Percentiles rank a stretch among this genome's conserved stretches.
phyloP scores from a whole-genome alignment of 2,329 filamentous ascomycete genomes.

The Cordyceps fumosorosea region DNA sequence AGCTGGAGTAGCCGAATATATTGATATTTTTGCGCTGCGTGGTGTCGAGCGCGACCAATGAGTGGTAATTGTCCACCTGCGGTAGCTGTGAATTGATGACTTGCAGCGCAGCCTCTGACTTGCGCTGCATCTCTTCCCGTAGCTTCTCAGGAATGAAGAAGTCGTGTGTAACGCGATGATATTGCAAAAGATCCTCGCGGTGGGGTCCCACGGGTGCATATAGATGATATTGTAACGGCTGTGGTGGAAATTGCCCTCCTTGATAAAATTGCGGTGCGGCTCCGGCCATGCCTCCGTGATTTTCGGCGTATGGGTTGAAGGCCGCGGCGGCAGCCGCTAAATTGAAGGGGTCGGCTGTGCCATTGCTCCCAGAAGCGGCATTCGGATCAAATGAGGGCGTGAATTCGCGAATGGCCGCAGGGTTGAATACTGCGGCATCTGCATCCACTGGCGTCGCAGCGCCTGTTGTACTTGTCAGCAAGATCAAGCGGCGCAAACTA shows the following conservation, averaged over 20 bases:
- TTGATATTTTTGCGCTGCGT: conserved; percentile 69
- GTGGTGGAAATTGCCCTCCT: conserved; percentile 47
- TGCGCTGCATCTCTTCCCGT: conserved; percentile 83
- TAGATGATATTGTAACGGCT: conserved; percentile 81
- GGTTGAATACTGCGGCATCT: conserved; percentile 46
- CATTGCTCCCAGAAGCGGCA: neutral
- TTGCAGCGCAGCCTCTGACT: conserved; percentile 77
- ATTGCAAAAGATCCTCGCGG: conserved; percentile 71
- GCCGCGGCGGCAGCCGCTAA: conserved; percentile 41
- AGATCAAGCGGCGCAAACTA: no score
- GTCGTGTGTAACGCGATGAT: conserved; percentile 82
- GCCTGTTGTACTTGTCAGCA: neutral
- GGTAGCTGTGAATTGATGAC: conserved; percentile 72
- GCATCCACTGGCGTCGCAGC: conserved; percentile 33
- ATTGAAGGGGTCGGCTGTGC: conserved; percentile 55
- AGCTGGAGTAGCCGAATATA: conserved; percentile 82
- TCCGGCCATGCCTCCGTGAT: conserved; percentile 51
- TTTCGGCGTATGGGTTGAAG: conserved; percentile 73
- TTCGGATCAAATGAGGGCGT: conserved; percentile 51
- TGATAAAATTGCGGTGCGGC: conserved; percentile 62
- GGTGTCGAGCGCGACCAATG: conserved; percentile 81
- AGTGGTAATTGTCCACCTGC: conserved; percentile 82
- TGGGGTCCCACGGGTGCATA: conserved; percentile 85
- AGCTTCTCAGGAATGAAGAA: conserved; percentile 86
- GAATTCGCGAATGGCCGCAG: conserved; percentile 52